Base-by-base conservation (phyloP, 2,329 filamentous ascomycete species). In the Periconia digitata region DNA sequence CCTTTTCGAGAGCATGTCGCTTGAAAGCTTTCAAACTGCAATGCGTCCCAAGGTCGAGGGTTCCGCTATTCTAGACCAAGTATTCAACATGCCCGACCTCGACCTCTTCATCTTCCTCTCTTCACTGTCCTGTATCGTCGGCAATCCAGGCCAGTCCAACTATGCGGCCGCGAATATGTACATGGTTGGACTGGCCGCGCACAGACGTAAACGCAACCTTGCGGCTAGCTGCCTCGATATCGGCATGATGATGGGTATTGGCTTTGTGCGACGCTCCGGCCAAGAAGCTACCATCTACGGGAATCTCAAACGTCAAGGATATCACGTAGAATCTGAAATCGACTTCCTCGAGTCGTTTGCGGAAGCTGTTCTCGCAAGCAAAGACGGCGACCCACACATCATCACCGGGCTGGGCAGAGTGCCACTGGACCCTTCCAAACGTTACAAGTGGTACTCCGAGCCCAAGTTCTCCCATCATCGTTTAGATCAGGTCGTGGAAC, bases 201-300 rank as follows among this genome's bases (percentile, higher is more conserved):
- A 74, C 15, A 60, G 78, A 4, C 50, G 71, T 0, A 56, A 52
- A 1, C 66, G 72, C 3, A 75, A 76, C 0, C 49, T 76, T 0
- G 63, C 69, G 3, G 76, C 52, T 1, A 72, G 71, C 1, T 61
- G 65, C 2, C 42, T 63, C 6, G 40, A 50, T 6, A 18, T 78
- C 3, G n/a, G n/a, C n/a, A 44, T 57, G 6, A 56, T 80, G 1
- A 46, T 71, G 1, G 79, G 74, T 6, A 52, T 73, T 1, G 79
- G 79, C 0, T 77, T 74, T 23, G 1, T 47, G 16, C 18, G 15
- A 42, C n/a, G n/a, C n/a, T 29, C 42, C 24, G 39, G 16, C 8
- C 24, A n/a, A 13, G 34, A 46, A 17, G 44, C 13, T 24, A 32
- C 21, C 36, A 36, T 40, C 32, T n/a, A n/a, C n/a, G n/a, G n/a